Evolutionary conservation across 192 early-diverging fungal genomes (phyloP), one percentile per base, ranked within the genome.

Genomic region (Geosiphon pyriformis): DNA sequence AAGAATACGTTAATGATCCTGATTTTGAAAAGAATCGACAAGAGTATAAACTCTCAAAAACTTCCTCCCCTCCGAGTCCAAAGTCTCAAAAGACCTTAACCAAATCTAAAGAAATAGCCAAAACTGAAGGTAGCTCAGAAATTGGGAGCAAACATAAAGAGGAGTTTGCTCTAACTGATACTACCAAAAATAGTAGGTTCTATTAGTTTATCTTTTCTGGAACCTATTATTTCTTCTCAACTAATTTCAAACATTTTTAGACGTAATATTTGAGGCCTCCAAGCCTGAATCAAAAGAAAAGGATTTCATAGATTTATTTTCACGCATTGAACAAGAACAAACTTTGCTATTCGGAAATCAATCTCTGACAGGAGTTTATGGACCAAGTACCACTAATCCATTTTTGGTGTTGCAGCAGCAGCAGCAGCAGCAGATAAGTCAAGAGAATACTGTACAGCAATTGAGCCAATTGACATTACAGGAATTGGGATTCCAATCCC

Each of bases 21-120:
- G 86, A 90, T 65, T 90, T 89, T 80, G 88, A 90, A 57, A 74
- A 76, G 4, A 81, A 80, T 29, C 77, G 84, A 61, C 42, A 33
- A 69, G 73, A 71, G 60, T 85, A 78, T 37, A 76, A 56, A 72
- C 65, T 12, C n/a, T 58, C 64, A 69, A 70, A 51, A 42, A 20
- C 25, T 37, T 69, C 35, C 12, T 66, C 20, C 27, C 52, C 1
- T 18, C 59, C 25, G 60, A 70, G 50, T 10, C 6, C 6, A 42
- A 15, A 10, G 15, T 10, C 6, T 10, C 7, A 42, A 10, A 55
- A 66, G 10, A 49, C 67, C 1, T 18, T 51, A 7, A 61, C 69
- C 23, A n/a, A 37, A 11, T 12, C 69, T 72, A 12, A 30, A 69
- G 32, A 52, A 68, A 35, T 30, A 62, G 23, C 48, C 30, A 50